Conservation (phyloP, 257 asterid species). For the Verbena officinalis region DNA sequence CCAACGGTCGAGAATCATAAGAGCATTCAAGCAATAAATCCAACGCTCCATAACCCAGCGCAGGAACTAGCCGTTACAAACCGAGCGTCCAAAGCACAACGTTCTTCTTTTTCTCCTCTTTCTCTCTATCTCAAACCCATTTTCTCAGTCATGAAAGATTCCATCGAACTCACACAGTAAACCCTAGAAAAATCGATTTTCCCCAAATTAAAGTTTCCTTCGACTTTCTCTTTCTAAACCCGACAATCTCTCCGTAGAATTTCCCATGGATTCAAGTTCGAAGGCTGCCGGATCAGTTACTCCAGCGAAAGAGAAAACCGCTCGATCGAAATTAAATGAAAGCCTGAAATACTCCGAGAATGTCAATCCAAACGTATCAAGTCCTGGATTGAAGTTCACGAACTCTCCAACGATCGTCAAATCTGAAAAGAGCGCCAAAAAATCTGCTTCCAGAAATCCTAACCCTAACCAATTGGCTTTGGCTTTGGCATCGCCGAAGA, state of each 20-base stretch:
- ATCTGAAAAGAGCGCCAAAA: conserved; percentile 47
- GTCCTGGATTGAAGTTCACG: conserved; percentile 45
- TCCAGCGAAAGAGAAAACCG: conserved; percentile 37
- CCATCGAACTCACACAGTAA: conserved; percentile 23
- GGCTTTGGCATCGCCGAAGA: conserved; percentile 55
- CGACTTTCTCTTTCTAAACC: background rate
- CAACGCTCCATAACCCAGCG: conserved; percentile 36
- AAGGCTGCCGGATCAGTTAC: conserved; percentile 35
- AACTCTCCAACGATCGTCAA: conserved; percentile 48
- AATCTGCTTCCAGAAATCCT: conserved; percentile 44
- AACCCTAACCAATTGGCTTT: conserved; percentile 30
- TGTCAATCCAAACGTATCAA: conserved; percentile 53
- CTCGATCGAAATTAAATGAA: conserved; percentile 44
- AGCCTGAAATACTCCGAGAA: conserved; percentile 45
- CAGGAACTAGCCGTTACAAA: conserved; percentile 56
- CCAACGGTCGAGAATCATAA: conserved; percentile 32
- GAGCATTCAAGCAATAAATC: conserved; percentile 42
- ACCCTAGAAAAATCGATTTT: conserved; percentile 9
- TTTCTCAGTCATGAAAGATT: conserved; percentile 18
- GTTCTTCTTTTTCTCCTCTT: conserved; percentile 28
- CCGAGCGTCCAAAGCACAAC: conserved; percentile 41
- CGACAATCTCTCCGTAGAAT: conserved; percentile 21
- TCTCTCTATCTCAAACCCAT: background rate
- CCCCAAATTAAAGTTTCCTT: background rate
- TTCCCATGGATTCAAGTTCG: conserved; percentile 40